Evolutionary conservation across 164 flowering plant species (phyloP).

Genomic region (Vitis riparia): DNA sequence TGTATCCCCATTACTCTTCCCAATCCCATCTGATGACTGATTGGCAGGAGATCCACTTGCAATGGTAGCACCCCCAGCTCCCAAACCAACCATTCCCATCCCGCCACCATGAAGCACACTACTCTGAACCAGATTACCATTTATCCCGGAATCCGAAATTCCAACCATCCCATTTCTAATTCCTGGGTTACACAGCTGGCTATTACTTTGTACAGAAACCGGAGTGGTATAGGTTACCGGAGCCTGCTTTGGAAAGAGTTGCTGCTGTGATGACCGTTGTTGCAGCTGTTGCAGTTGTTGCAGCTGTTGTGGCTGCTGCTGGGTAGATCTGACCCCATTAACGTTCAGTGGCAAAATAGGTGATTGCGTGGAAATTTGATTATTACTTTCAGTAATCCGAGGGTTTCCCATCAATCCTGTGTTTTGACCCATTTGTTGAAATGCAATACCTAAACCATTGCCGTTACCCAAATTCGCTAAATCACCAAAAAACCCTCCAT

Average conservation of each 20-base stretch:
- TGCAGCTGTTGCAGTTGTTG: conserved; percentile 32
- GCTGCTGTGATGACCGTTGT: conserved; percentile 2
- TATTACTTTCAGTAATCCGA: conserved; percentile 25
- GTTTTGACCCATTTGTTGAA: conserved; percentile 28
- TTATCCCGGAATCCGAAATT: conserved; percentile 40
- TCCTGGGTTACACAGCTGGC: conserved; percentile 46
- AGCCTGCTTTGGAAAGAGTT: conserved; percentile 39
- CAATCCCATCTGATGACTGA: conserved; percentile 75
- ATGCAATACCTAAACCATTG: conserved; percentile 37
- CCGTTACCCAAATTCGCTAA: conserved; percentile 16
- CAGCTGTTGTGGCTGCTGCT: conserved; percentile 28
- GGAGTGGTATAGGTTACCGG: conserved; percentile 40
- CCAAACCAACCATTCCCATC: conserved; percentile 59
- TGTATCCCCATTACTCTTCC: conserved; percentile 70
- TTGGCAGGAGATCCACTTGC: conserved; percentile 62
- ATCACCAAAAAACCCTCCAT: conserved; percentile 30
- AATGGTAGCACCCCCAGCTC: conserved; percentile 43
- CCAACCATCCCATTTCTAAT: conserved; percentile 54
- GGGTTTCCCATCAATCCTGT: conserved; percentile 30
- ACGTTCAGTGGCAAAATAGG: conserved; percentile 51
- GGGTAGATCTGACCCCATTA: conserved; percentile 49
- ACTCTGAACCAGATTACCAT: conserved; percentile 37
- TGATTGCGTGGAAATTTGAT: conserved; percentile 34
- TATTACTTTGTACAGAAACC: conserved; percentile 28
- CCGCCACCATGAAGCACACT: conserved; percentile 43